These are phyloP conservation scores for Coemansia sp. DNA, from an alignment of 192 early-diverging fungal genomes.

Conservation along the genomic window DNA sequence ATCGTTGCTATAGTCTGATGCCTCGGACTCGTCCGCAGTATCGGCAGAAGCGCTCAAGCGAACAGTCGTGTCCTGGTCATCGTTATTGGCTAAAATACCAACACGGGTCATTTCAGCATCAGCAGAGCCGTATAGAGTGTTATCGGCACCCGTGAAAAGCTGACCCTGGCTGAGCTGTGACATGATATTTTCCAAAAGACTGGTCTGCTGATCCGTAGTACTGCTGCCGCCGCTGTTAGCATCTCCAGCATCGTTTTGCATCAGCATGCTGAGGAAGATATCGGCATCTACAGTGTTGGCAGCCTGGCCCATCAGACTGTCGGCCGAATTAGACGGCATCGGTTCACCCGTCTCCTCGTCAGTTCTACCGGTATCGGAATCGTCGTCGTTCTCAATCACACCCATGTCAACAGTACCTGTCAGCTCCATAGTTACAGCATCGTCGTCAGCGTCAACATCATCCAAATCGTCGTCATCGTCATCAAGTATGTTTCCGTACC, in stretches of 20 bases:
- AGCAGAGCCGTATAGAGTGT: conserved; percentile 1
- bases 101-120: conserved; percentile 38
- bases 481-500: conserved; percentile 17
- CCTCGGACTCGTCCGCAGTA: not conserved
- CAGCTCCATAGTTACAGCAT: conserved; percentile 45
- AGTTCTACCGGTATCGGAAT: not conserved
- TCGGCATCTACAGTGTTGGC: conserved; percentile 9
- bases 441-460: conserved; percentile 31
- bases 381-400: conserved; percentile 6
- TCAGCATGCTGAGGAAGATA: conserved; percentile 34
- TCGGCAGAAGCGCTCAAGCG: not conserved
- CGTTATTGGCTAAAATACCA: conserved; percentile 6
- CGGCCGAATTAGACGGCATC: not conserved
- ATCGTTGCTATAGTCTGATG: not conserved
- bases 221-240: not conserved
- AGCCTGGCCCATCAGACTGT: not conserved
- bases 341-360: not conserved
- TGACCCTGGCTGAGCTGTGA: conserved; percentile 30
- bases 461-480: conserved; percentile 26
- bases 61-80: conserved; percentile 14
- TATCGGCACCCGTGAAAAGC: conserved; percentile 5
- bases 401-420: conserved; percentile 40
- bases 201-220: conserved; percentile 19
- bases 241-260: conserved; percentile 12
- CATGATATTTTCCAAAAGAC: conserved; percentile 47